Base-by-base conservation (phyloP, 805 yeast genomes). In the Scheffersomyces lignosus region DNA sequence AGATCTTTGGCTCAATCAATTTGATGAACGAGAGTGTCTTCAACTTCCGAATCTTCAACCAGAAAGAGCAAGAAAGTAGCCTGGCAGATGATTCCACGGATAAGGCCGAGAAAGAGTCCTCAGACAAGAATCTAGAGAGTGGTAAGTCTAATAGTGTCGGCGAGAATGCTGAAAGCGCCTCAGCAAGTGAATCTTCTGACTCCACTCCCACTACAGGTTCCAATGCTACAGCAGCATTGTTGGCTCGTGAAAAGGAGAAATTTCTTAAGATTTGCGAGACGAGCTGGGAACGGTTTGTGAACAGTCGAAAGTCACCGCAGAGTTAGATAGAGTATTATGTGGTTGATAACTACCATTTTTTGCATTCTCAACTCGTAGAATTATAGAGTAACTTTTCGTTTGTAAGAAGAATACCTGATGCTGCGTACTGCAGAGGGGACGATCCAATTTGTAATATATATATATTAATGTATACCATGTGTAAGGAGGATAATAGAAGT, bases 231-330 rank as follows among this genome's bases (percentile, higher is more conserved):
- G 17, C 31, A 27, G 44, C 36, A 7, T 46, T 49, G 47, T 36
- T 52, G 23, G 46, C 52, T 16, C 40, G 41, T 34, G 66, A 63
- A 32, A 64, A 64, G 56, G 60, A 59, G 29, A 66, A 66, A 47
- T 69, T 68, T 43, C 40, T 69, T 45, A 62, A 64, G 44, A 60
- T 69, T 23, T 69, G 75, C 45, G 71, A 63, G 40, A 66, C 71
- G 15, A 62, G 66, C 27, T 69, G 75, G 75, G 70, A 68, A 38
- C 60, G 63, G 45, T 66, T 62, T 45, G 50, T 60, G 14, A 43
- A 44, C 18, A 29, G 40, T 18, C 34, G 43, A 7, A 36, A 31
- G 25, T 26, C 22, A 12, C n/a, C n/a, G n/a, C n/a, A n/a, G n/a
- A n/a, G n/a, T n/a, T n/a, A n/a, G n/a, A n/a, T n/a, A n/a, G n/a